Evolutionary conservation across 345 rosid species (phyloP).

Genomic region (Raphanus raphanistrum): DNA sequence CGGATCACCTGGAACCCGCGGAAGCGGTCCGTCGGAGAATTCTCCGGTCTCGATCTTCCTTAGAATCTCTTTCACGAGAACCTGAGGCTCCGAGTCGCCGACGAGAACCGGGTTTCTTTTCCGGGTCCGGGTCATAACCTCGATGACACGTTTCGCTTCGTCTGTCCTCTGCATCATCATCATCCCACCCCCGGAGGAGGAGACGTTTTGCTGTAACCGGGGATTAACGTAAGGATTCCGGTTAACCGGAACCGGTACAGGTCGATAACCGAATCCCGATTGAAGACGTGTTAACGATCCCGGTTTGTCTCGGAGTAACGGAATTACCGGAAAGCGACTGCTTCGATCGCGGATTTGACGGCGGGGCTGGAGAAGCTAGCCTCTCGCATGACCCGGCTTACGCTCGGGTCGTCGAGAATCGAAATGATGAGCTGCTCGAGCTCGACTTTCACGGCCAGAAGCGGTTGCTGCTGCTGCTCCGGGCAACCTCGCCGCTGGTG

Average conservation of each 20-base stretch:
- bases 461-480: slow-evolving; percentile 96
- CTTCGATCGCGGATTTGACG: slow-evolving; percentile 86
- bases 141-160: slow-evolving; percentile 65
- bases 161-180: slow-evolving; percentile 57
- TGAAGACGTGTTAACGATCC: slow-evolving; percentile 39
- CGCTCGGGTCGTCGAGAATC: slow-evolving; percentile 96
- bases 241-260: slow-evolving; percentile 40
- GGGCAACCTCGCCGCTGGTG: slow-evolving; percentile 99
- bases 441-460: slow-evolving; percentile 93
- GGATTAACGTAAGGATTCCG: slow-evolving; percentile 78
- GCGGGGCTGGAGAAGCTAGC: slow-evolving; percentile 98
- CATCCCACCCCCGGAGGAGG: slow-evolving; percentile 40
- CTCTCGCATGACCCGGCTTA: slow-evolving; percentile 95
- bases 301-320: slow-evolving; percentile 36
- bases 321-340: slow-evolving; percentile 51
- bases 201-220: slow-evolving; percentile 60
- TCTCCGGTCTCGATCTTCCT: slow-evolving; percentile 67
- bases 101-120: slow-evolving; percentile 90
- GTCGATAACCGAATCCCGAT: slow-evolving; percentile 70
- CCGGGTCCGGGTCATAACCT: slow-evolving; percentile 58
- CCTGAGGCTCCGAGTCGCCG: slow-evolving; percentile 75
- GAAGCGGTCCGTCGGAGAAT: slow-evolving; percentile 52
- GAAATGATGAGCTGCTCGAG: slow-evolving; percentile 95
- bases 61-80: slow-evolving; percentile 65
- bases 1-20: slow-evolving; percentile 60